Base-by-base conservation (phyloP, 1,284 basidiomycete species). In the Cutaneotrichosporon cyanovorans region DNA sequence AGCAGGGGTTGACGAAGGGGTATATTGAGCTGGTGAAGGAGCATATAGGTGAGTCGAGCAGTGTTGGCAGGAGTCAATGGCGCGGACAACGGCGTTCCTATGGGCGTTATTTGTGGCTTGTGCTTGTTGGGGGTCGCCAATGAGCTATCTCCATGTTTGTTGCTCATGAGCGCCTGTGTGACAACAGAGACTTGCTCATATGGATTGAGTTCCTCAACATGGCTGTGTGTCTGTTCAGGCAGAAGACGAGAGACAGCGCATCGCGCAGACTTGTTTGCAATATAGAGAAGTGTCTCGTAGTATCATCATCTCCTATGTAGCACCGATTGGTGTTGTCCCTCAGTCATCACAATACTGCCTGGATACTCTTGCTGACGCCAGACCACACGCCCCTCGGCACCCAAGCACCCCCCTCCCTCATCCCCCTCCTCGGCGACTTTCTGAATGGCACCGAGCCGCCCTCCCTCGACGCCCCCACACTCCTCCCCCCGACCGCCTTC, bases 1-100 rank as follows among this genome's bases (percentile, higher is more conserved):
- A 50, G 42, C 54, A 52, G 31, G 54, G 54, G 2, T 31, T 67
- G 49, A 63, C 63, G 22, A 67, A 67, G 42, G 65, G 65, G 11
- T 69, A 67, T 50, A 55, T 53, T 11, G 56, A 58, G 31, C 47
- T 69, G 21, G 40, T 69, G 21, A 62, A 65, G 45, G 66, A 69
- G 46, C 63, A 61, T 49, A 69, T 69, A 20, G 66, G 65, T 67
- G 28, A 16, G 63, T 56, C 19, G 16, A 7, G 14, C 7, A 16
- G 8, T 10, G 15, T 8, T 8, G 16, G 4, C 37, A 38, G 21
- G 14, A 21, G 22, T 21, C 25, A 28, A 12, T 12, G 8, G 12
- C 25, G 25, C 7, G 25, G n/a, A n/a, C n/a, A n/a, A n/a, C n/a
- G n/a, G n/a, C n/a, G n/a, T n/a, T n/a, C n/a, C n/a, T n/a, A n/a